These are phyloP conservation scores for Chlorella sp. DNA, from an alignment of 139 green algal genomes.

Conservation along the genomic window DNA sequence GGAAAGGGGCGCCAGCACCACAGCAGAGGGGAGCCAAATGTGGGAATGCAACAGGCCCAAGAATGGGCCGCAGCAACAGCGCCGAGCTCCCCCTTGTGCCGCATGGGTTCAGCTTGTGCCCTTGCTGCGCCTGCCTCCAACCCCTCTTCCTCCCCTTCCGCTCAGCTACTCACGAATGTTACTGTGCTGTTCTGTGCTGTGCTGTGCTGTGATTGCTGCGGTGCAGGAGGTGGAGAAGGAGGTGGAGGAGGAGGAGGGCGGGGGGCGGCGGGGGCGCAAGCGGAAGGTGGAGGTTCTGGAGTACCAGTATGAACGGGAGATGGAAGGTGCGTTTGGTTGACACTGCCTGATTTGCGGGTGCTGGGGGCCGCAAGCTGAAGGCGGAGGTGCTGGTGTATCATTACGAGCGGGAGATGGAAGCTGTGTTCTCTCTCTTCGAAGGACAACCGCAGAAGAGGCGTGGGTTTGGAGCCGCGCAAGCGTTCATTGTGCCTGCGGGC, in stretches of 20 bases:
- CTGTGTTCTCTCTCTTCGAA: too few relatives aligned
- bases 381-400: slow-evolving; percentile 70
- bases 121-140: too few relatives aligned
- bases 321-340: slow-evolving; percentile 64
- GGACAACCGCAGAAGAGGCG: too few relatives aligned
- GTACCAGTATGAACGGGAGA: slow-evolving; percentile 79
- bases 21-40: too few relatives aligned
- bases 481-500: background rate
- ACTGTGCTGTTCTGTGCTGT: background rate
- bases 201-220: background rate
- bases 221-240: slow-evolving; percentile 74
- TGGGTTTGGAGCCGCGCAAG: too few relatives aligned
- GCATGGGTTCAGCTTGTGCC: too few relatives aligned
- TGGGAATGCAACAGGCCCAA: too few relatives aligned
- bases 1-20: too few relatives aligned
- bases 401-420: slow-evolving; percentile 59
- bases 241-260: slow-evolving; percentile 37
- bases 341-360: too few relatives aligned
- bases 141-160: too few relatives aligned
- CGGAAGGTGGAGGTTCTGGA: slow-evolving; percentile 58
- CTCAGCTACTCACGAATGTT: background rate
- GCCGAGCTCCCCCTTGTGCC: too few relatives aligned
- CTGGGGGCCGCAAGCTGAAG: slow-evolving; percentile 47
- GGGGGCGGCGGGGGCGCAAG: slow-evolving; percentile 34
- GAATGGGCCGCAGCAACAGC: too few relatives aligned